Conservation (phyloP, 257 asterid genomes). For the Salvia rosmarinus region DNA sequence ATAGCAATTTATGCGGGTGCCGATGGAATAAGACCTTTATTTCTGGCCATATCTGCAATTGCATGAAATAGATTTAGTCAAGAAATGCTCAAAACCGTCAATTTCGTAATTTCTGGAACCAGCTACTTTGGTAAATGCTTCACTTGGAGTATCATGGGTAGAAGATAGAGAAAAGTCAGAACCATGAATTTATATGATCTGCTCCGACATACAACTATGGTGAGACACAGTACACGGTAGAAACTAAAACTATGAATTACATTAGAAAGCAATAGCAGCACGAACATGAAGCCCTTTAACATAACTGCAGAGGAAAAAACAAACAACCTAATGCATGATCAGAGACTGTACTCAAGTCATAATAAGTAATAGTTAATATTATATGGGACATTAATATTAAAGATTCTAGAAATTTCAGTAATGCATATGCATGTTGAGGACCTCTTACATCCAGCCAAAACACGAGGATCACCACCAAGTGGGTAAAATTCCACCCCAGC, state of each 20-base stretch:
- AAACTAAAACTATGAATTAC: not conserved
- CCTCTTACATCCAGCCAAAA: conserved; percentile 99
- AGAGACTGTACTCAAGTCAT: not conserved
- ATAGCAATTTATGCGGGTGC: conserved; percentile 77
- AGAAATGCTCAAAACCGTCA: conserved; percentile 26
- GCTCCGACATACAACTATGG: not conserved
- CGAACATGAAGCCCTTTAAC: not conserved
- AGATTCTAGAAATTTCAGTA: conserved; percentile 19
- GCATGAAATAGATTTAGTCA: conserved; percentile 26
- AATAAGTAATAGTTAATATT: not conserved
- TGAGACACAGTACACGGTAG: not conserved
- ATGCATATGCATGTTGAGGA: conserved; percentile 44
- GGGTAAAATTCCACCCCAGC: conserved; percentile 91
- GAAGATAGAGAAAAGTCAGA: conserved; percentile 3
- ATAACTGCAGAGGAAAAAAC: not conserved
- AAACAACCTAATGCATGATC: conserved; percentile 7
- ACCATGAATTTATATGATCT: conserved; percentile 4
- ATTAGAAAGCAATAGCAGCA: conserved; percentile 22
- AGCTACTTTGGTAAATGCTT: not conserved
- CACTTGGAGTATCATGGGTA: conserved; percentile 2
- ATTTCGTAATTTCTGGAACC: not conserved
- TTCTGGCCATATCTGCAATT: conserved; percentile 90
- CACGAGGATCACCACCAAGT: conserved; percentile 96
- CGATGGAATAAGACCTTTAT: conserved; percentile 95
- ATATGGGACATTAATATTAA: conserved; percentile 5